phyloP scores from a whole-genome alignment of 208 protist genomes.

The Trypanosoma lewisi region DNA sequence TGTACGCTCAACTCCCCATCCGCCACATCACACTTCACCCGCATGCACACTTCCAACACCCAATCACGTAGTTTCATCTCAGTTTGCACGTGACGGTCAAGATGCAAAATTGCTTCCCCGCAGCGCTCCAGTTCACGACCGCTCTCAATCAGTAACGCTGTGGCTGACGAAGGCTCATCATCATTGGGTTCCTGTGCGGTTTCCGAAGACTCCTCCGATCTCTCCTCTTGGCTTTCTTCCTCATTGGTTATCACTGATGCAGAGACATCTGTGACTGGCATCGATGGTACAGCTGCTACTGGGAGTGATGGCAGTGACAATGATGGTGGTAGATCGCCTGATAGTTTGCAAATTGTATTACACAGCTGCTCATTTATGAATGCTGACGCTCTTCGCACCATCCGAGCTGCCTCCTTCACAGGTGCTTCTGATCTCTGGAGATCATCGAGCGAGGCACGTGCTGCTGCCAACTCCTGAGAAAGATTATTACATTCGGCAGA shows the following conservation, averaged over 20 bases:
- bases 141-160: slow-evolving; percentile 6
- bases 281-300: no score
- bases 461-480: not conserved
- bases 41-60: slow-evolving; percentile 1
- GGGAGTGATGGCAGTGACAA: not conserved
- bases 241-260: not conserved
- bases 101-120: not conserved
- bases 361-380: slow-evolving; percentile 4
- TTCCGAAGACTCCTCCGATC: no score
- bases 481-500: not conserved
- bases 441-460: slow-evolving; percentile 7
- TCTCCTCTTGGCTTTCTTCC: not conserved
- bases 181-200: not conserved
- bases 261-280: no score
- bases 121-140: slow-evolving; percentile 4
- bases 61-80: slow-evolving; percentile 2
- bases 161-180: not conserved
- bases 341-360: not conserved
- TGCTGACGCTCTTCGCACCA: slow-evolving; percentile 1
- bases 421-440: slow-evolving; percentile 1
- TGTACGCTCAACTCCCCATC: not conserved
- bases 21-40: not conserved
- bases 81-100: not conserved
- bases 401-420: not conserved
- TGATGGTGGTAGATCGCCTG: not conserved